Percentiles rank a stretch among this genome's conserved stretches.
These are phyloP conservation scores for Thelonectria rubi DNA, from an alignment of 2,329 filamentous ascomycete genomes.

Conservation along the genomic window DNA sequence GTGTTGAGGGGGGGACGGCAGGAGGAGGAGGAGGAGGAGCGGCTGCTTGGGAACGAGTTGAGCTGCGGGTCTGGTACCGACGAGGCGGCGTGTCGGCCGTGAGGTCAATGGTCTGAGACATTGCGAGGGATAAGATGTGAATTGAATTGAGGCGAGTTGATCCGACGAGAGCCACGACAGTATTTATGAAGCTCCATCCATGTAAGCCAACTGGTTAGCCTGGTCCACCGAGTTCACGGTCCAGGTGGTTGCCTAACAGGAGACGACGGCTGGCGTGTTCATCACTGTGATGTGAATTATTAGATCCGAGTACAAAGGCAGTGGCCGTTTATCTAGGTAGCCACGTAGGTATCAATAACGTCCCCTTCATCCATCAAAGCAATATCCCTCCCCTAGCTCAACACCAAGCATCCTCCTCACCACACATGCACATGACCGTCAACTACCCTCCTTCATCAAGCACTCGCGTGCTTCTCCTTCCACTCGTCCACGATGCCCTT, in stretches of 20 bases:
- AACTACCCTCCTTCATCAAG: too few relatives aligned
- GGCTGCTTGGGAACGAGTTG: slow-evolving; percentile 7
- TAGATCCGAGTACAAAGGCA: not conserved
- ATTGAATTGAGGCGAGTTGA: not conserved
- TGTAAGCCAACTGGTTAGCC: not conserved
- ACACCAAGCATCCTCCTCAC: too few relatives aligned
- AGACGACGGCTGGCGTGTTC: not conserved
- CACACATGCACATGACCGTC: too few relatives aligned
- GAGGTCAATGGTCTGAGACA: slow-evolving; percentile 19
- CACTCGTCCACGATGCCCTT: slow-evolving; percentile 63
- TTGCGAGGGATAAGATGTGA: not conserved
- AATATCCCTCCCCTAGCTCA: not conserved
- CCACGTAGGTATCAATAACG: not conserved
- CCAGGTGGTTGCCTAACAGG: slow-evolving; percentile 16
- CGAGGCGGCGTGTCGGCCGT: slow-evolving; percentile 13
- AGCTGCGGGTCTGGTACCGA: slow-evolving; percentile 17
- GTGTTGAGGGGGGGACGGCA: not conserved
- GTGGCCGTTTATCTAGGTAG: not conserved
- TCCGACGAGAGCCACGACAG: not conserved
- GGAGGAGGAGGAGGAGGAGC: not conserved
- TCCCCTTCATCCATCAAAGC: not conserved
- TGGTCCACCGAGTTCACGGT: slow-evolving; percentile 15
- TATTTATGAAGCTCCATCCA: slow-evolving; percentile 10
- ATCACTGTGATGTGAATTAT: not conserved
- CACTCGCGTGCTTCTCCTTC: slow-evolving; percentile 39